phyloP scores from a whole-genome alignment of 1,284 basidiomycete genomes.

The Rhizopogon parksii region DNA sequence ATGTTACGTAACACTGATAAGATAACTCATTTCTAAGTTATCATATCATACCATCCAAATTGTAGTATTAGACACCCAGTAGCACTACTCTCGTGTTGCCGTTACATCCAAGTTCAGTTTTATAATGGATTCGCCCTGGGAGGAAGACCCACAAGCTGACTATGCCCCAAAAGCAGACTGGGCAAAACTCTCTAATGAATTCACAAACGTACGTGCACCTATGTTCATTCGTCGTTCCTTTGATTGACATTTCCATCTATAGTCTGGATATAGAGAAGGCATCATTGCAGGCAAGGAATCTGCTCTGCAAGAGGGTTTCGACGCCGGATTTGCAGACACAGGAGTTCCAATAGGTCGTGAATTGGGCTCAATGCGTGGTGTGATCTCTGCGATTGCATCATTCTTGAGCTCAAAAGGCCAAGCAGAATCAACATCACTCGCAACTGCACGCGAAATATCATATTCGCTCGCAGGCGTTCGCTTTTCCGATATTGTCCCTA shows the following conservation, averaged over 20 bases:
- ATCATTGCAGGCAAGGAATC: constrained; percentile 80
- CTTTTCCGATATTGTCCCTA: constrained; percentile 61
- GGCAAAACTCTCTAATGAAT: constrained; percentile 57
- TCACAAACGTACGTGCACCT: constrained; percentile 49
- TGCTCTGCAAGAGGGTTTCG: constrained; percentile 75
- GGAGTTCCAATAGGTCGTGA: constrained; percentile 71
- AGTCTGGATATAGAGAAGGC: constrained; percentile 86
- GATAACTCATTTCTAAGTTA: no score
- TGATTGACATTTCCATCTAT: constrained; percentile 8
- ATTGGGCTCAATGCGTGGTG: constrained; percentile 65
- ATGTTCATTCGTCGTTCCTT: background rate
- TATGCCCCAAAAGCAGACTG: constrained; percentile 46
- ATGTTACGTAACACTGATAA: no score
- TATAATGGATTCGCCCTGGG: constrained; percentile 50
- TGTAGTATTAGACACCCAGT: no score
- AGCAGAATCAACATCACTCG: constrained; percentile 13
- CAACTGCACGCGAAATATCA: constrained; percentile 48
- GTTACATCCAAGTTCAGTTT: background rate
- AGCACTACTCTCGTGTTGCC: no score
- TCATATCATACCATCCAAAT: no score
- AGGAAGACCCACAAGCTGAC: constrained; percentile 32
- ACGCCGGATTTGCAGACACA: constrained; percentile 64
- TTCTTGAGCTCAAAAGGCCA: constrained; percentile 34
- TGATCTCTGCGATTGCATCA: constrained; percentile 52
- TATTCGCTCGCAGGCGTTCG: constrained; percentile 48